Evolutionary conservation across 768 basidiomycete genomes (phyloP).

Genomic region (Leccinum subgranulosum): DNA sequence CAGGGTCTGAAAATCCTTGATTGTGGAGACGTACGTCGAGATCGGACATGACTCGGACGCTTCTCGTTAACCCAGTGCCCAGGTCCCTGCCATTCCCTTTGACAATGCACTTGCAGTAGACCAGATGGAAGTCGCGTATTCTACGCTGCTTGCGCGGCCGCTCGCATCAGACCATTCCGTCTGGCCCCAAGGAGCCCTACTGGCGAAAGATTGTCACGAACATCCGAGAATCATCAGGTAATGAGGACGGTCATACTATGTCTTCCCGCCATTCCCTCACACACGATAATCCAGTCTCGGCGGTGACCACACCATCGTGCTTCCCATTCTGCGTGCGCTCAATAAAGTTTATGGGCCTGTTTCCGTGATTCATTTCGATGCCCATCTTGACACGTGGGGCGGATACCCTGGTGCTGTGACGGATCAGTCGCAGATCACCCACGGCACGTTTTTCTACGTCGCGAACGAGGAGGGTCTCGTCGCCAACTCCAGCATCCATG

Average conservation of each 20-base stretch:
- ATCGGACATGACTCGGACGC: neutral
- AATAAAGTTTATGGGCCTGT: conserved; percentile 78
- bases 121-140: conserved; percentile 85
- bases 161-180: conserved; percentile 28
- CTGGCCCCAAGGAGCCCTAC: conserved; percentile 26
- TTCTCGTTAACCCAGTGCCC: neutral
- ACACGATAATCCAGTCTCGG: conserved; percentile 43
- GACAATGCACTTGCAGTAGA: conserved; percentile 82
- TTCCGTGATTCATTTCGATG: conserved; percentile 83
- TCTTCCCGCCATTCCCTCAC: neutral
- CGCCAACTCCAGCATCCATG: conserved; percentile 73
- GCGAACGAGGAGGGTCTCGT: conserved; percentile 78
- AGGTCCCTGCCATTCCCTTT: conserved; percentile 78
- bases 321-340: conserved; percentile 80
- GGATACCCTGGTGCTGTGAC: conserved; percentile 39
- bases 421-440: conserved; percentile 67
- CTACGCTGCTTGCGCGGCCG: conserved; percentile 63
- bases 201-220: conserved; percentile 56
- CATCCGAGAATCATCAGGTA: conserved; percentile 75
- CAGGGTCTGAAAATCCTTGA: conserved; percentile 63
- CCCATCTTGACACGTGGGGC: conserved; percentile 64
- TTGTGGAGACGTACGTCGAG: conserved; percentile 68
- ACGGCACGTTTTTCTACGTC: conserved; percentile 84
- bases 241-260: neutral
- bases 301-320: conserved; percentile 86